A percentile compares a stretch with the other conserved stretches of the same genome.
Evolutionary conservation across 169 alveolate species (phyloP).

Genomic region (Perkinsus chesapeaki): DNA sequence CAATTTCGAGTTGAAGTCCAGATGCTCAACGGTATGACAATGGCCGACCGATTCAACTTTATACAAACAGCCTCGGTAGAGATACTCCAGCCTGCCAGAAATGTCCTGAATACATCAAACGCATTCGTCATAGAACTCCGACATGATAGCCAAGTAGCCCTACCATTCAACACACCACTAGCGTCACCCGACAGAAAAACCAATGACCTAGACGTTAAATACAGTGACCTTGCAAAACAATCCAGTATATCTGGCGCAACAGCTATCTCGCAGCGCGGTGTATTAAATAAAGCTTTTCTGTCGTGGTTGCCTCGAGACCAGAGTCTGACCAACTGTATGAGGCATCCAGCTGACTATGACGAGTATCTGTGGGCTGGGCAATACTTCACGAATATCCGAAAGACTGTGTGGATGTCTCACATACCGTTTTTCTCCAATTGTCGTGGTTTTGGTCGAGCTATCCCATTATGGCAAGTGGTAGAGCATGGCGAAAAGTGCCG

Average conservation of each 20-base stretch:
- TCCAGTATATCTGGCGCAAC: background rate
- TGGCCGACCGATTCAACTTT: constrained; percentile 8
- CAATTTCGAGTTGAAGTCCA: constrained; percentile 13
- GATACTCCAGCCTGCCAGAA: background rate
- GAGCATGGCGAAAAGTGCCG: constrained; percentile 1
- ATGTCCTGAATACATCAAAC: background rate
- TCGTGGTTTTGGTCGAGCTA: constrained; percentile 9
- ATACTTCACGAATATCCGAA: background rate
- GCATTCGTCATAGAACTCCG: constrained; percentile 5
- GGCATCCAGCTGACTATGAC: background rate
- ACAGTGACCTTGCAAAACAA: background rate
- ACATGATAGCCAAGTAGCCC: background rate
- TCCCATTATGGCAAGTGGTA: background rate
- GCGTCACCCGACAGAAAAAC: background rate
- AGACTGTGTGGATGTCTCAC: background rate
- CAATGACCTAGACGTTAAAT: background rate
- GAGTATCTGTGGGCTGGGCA: background rate
- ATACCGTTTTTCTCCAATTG: constrained; percentile 11
- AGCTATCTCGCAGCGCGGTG: background rate
- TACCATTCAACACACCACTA: constrained; percentile 13
- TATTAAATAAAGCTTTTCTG: background rate
- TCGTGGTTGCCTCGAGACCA: background rate
- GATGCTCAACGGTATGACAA: constrained; percentile 11
- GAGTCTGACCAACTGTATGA: background rate
- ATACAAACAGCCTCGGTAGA: background rate